Percentiles rank a stretch among this genome's conserved stretches.
Conservation (phyloP, 2,329 filamentous ascomycete species). For the Hypomyces perniciosus region DNA sequence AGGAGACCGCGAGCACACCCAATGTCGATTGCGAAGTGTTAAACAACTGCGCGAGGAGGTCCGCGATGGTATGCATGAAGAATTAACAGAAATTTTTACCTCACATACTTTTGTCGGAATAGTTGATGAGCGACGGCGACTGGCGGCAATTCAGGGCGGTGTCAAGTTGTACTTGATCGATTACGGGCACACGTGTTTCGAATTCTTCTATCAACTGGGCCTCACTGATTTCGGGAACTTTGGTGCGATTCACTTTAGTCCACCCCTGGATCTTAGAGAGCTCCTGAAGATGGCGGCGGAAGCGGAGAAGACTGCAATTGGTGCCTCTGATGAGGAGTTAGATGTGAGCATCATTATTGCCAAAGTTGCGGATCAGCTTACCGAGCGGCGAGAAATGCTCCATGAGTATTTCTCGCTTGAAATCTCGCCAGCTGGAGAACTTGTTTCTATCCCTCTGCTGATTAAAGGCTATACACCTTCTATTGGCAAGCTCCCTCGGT, state of each 20-base stretch:
- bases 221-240: constrained; percentile 96
- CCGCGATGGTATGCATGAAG: constrained; percentile 73
- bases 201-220: constrained; percentile 94
- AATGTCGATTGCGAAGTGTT: constrained; percentile 74
- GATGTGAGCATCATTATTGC: constrained; percentile 62
- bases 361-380: constrained; percentile 60
- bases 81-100: constrained; percentile 79
- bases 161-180: constrained; percentile 90
- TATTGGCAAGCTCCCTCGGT: constrained; percentile 79
- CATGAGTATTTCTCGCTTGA: constrained; percentile 87
- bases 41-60: constrained; percentile 79
- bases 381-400: constrained; percentile 78
- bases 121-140: constrained; percentile 77
- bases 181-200: constrained; percentile 78
- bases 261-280: constrained; percentile 64
- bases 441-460: constrained; percentile 75
- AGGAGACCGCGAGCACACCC: constrained; percentile 60
- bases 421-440: constrained; percentile 69
- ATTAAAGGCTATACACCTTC: constrained; percentile 84
- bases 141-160: constrained; percentile 89
- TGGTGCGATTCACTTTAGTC: constrained; percentile 72
- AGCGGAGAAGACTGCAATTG: constrained; percentile 51
- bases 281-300: constrained; percentile 69
- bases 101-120: constrained; percentile 90
- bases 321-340: constrained; percentile 47